Evolutionary conservation across 768 basidiomycete genomes (phyloP).

Genomic region (Mycena rebaudengoi): DNA sequence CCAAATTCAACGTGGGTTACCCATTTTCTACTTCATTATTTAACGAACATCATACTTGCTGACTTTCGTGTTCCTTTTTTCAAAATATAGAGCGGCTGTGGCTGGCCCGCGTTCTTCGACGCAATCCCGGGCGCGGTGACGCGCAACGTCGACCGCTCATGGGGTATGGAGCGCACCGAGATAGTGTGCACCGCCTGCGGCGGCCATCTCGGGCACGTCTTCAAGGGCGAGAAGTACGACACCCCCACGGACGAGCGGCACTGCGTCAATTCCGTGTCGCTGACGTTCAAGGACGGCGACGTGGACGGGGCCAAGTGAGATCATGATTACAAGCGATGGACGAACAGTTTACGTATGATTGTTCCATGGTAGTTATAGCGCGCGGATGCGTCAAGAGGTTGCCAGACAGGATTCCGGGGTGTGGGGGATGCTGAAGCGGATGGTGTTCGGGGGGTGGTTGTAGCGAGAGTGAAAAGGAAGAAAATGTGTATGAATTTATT

Average conservation of each 20-base stretch:
- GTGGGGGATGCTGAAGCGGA: not conserved
- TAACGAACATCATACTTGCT: no score
- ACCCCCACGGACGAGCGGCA: conserved; percentile 89
- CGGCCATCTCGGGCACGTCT: conserved; percentile 94
- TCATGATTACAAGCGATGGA: no score
- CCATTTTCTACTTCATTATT: not conserved
- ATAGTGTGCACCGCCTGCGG: conserved; percentile 92
- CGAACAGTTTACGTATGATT: no score
- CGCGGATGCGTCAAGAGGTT: no score
- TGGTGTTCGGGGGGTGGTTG: not conserved
- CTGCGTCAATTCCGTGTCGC: conserved; percentile 89
- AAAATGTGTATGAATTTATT: no score
- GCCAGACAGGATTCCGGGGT: not conserved
- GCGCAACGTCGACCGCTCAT: conserved; percentile 74
- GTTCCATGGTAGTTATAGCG: no score
- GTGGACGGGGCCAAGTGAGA: conserved; percentile 24
- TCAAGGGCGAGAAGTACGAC: conserved; percentile 87
- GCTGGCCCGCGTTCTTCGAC: conserved; percentile 99
- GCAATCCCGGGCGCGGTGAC: conserved; percentile 91
- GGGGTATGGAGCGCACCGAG: conserved; percentile 80
- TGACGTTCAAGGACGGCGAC: conserved; percentile 73
- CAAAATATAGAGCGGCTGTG: conserved; percentile 75
- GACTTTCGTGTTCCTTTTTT: not conserved
- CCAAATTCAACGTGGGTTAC: conserved; percentile 81
- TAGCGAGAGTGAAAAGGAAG: not conserved